Evolutionary conservation across 169 alveolate genomes (phyloP), one percentile per base, ranked within the genome.

Genomic region (Plasmodium billcollinsi): DNA sequence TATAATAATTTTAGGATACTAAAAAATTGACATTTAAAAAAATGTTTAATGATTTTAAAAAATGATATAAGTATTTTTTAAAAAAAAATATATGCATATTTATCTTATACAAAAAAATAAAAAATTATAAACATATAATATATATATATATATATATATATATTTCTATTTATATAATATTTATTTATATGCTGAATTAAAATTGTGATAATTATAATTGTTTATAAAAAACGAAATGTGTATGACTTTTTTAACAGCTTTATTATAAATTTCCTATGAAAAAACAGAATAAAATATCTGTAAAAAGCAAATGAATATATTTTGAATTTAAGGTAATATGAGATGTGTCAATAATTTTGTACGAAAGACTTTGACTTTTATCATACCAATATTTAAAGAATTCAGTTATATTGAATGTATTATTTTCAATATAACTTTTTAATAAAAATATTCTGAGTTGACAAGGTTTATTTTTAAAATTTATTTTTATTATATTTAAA

Each of bases 271-370:
- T 86, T 49, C 92, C 92, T 61, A 86, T 86, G 52, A 86, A 86
- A 86, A 86, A 86, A 39, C 92, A 86, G 72, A 86, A 74, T 62
- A 86, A 72, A 21, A 86, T 86, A 67, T 86, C 92, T 33, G 59
- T 20, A 76, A 86, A 86, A 72, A 86, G 62, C 24, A 66, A 52
- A 50, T 66, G 62, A 73, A 86, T 39, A 47, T 45, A 72, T 39
- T 47, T 74, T 21, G 88, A 59, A 71, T 59, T 71, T 86, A 70
- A 61, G 14, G 88, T 71, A 11, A 86, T 73, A 9, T 50, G 6
- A 71, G n/a, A 39, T n/a, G 71, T 59, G 14, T 56, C 50, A 86
- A 86, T 50, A 59, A 86, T 43, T 54, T 3, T 49, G 29, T 74
- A 45, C 8, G 92, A 59, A 71, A 72, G n/a, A 9, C 29, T 12